Evolutionary conservation across 2,329 filamentous ascomycete genomes (phyloP).

Genomic region (Xenoacremonium recifei): DNA sequence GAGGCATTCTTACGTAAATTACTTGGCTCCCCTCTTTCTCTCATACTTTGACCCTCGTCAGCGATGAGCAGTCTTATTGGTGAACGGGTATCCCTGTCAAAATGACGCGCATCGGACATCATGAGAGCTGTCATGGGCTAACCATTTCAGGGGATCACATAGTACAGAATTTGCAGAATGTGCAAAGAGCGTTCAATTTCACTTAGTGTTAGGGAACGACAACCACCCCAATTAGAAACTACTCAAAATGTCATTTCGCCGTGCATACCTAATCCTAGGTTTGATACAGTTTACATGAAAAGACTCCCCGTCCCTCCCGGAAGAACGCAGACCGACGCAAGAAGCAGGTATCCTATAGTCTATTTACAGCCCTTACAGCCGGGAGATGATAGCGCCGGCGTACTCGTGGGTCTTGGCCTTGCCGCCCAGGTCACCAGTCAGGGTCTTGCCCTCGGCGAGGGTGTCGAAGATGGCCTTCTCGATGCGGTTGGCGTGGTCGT

Average conservation of each 20-base stretch:
- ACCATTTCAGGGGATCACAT: no score
- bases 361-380: conserved; percentile 59
- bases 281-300: conserved; percentile 31
- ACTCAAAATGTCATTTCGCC: conserved; percentile 28
- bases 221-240: conserved; percentile 9
- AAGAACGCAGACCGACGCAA: conserved; percentile 16
- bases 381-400: conserved; percentile 82
- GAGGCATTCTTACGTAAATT: no score
- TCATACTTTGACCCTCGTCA: no score
- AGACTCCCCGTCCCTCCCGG: no score
- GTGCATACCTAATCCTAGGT: conserved; percentile 28
- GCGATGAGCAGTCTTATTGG: no score
- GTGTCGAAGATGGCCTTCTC: conserved; percentile 95
- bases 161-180: no score
- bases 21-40: no score
- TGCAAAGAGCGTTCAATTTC: no score
- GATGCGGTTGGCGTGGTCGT: conserved; percentile 79
- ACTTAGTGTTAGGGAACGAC: no score
- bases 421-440: conserved; percentile 95
- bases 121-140: no score
- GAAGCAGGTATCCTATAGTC: conserved; percentile 26
- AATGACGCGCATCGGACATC: no score
- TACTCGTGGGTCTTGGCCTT: conserved; percentile 96
- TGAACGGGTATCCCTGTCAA: no score
- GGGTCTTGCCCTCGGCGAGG: conserved; percentile 89